Base-by-base conservation (phyloP, 73 alveolate genomes). In the Symbiodinium pilosum region DNA sequence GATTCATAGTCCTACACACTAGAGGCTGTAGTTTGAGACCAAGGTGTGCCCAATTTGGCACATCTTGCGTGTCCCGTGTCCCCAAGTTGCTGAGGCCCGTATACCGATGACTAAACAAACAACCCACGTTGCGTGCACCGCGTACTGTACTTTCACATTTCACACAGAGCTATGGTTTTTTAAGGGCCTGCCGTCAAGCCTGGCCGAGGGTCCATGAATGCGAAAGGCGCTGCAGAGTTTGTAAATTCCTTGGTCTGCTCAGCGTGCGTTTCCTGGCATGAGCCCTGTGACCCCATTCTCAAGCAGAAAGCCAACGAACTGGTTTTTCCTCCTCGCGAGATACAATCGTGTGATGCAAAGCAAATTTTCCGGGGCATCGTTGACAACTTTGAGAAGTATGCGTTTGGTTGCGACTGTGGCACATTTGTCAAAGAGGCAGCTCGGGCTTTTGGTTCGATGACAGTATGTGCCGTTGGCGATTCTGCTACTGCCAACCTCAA, bases 311-410 rank as follows among this genome's bases (percentile, higher is more conserved):
- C 38, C 2, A 64, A 84, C 43, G 93, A 84, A 42, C 59, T 84
- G 93, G 93, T 84, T 43, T 36, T 43, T n/a, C 93, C 93, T 8
- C 93, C 93, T 28, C 41, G 93, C 14, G 77, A 84, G 14, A 36
- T 84, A n/a, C 42, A 30, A 6, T 20, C 47, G 12, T 41, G 73
- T 8, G 38, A 56, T 24, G 93, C 93, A 41, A 5, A 28, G 7
- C 93, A 84, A 14, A 44, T 84, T 43, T 56, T 56, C 6, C 2
- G 73, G 56, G 71, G 47, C 32, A 5, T 84, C 44, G 9, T 84
- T 30, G 73, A 43, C 43, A 43, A 44, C 75, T 30, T 84, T 0
- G 93, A 84, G 73, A 26, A 18, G 9, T 44, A 24, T 39, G n/a
- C 51, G 41, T 84, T 84, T 43, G 93, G 73, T 30, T 3, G 47